Base-by-base conservation (phyloP, 768 basidiomycete genomes). In the Leccinum disarticulatum region DNA sequence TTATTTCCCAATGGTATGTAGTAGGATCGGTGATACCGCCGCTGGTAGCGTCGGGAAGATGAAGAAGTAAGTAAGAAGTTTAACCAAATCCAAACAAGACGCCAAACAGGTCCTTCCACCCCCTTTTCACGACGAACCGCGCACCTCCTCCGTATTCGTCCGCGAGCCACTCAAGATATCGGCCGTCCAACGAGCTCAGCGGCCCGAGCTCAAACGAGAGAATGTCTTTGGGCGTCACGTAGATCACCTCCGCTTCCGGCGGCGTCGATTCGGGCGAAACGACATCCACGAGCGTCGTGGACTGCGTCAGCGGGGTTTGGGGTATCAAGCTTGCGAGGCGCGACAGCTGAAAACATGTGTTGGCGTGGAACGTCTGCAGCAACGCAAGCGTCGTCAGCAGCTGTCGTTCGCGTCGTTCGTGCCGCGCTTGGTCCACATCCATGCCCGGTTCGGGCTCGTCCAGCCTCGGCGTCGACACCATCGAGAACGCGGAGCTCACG, bases 131-230 rank as follows among this genome's bases (percentile, higher is more conserved):
- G 30, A 74, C 68, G 31, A 80, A 70, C 54, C 65, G 67, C 8
- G 64, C 61, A 0, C 80, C 79, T 2, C 78, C 78, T 4, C 80
- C 84, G 59, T 89, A 89, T 71, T 90, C 87, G 54, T 80, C 79
- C 1, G 79, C 83, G 17, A 94, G 76, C 89, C 90, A 93, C 69
- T 91, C 89, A 35, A 92, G 74, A 68, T 92, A 93, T 47, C 77
- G 78, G n/a, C 80, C 86, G 61, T 93, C 91, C 51, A 86, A 68
- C 5, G 77, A 74, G 66, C 91, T 93, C 59, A 91, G 73, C 7
- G 90, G 86, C 1, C 90, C 87, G 0, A 93, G 80, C 68, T 89
- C 89, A 51, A 93, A 86, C 14, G 83, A 77, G 11, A 84, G 56
- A 8, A 93, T 76, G 60, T 91, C 88, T 64, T 80, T 84, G 11